Base-by-base conservation (phyloP, 1,284 basidiomycete genomes). In the Tylopilus sp. region DNA sequence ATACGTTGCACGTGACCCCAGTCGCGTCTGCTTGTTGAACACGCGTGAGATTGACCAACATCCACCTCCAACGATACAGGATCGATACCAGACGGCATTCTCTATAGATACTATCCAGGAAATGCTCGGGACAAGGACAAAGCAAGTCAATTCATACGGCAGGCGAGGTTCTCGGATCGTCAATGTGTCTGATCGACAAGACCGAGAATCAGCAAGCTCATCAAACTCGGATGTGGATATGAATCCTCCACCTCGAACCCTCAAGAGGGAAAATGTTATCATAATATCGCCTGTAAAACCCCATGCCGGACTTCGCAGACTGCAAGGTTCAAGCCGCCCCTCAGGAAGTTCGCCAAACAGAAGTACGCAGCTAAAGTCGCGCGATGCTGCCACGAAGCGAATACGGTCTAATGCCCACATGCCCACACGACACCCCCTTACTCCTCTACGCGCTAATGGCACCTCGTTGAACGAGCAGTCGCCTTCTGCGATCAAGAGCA, bases 61-160 rank as follows among this genome's bases (percentile, higher is more conserved):
- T 37, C 58, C 33, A 35, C 22, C 37, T 20, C 9, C 28, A 9
- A 41, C 33, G 17, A 26, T 26, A 47, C 25, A 41, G 42, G 22
- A 22, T 37, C 3, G 1, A 43, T 43, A 49, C 35, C 22, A 15
- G 19, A 25, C 36, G 4, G 20, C 15, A 26, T 15, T 47, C 14
- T 26, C 26, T 20, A 24, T 36, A 37, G 31, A 33, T 52, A 39
- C 20, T 28, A 32, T 35, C 43, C 40, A 32, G 22, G 41, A 57
- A 48, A 82, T 82, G 81, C 70, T 83, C 10, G 74, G 80, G 41
- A 59, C 79, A 51, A 76, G 77, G 58, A 90, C 87, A 13, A 88
- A 87, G 67, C 84, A 86, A 61, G 80, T 90, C 53, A 79, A 78
- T 49, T 72, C 85, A 17, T 90, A 90, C 64, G 87, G 87, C 19